Evolutionary conservation across 441 rosid species (phyloP), one percentile per base, ranked within the genome.

Genomic region (Lepidium campestre): DNA sequence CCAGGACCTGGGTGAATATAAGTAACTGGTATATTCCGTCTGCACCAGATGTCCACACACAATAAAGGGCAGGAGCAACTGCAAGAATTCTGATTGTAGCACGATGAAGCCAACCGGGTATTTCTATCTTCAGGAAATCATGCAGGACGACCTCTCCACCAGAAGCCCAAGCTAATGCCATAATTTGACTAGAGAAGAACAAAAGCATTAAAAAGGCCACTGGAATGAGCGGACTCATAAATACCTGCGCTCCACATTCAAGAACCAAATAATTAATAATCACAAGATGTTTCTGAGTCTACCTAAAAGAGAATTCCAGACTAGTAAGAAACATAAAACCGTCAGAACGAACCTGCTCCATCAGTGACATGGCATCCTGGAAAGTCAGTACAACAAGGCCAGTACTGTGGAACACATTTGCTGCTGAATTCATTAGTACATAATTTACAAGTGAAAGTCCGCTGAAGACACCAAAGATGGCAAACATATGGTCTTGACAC

Each of bases 11-110:
- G 7, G 87, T 67, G 74, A 80, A 78, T 74, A 92, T 83, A 55
- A 95, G 95, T 79, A 95, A 78, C 76, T 90, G 98, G 70, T 88
- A 95, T 77, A 85, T 35, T 48, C 99, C 99, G 62, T 92, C 99
- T 66, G 91, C 85, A 74, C 98, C 99, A 10, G 91, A 78, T 70
- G 90, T 88, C 94, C 94, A 87, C 47, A 87, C 83, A 75, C 96
- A 90, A 76, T 75, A 88, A 59, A 90, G 87, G 55, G 95, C 95
- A 7, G 96, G 96, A 57, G 87, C 81, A 70, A 90, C 82, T 32
- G 96, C 91, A 50, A 92, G 66, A 71, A 87, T 76, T 84, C 99
- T 86, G 73, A 90, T 77, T 34, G 96, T 86, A 57, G 82, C 87
- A 56, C 82, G 89, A 76, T 88, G 97, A 71, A 95, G 96, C 99